Base-by-base conservation (phyloP, 345 rosid genomes). In the Lepidium sativum region DNA sequence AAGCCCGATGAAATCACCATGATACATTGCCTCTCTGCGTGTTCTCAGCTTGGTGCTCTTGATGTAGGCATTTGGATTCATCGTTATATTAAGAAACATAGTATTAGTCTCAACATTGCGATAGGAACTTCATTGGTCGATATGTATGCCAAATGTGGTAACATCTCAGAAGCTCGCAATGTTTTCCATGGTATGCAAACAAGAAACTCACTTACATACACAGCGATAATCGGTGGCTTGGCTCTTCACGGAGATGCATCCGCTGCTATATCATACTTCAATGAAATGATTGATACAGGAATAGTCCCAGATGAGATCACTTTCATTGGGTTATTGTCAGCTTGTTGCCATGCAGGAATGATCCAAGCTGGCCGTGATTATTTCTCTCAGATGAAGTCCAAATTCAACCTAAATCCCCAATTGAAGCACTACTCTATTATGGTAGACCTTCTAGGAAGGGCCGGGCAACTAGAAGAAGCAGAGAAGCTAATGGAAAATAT, bases 281-380 rank as follows among this genome's bases (percentile, higher is more conserved):
- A 75, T 1, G 75, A 77, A 65, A 92, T 87, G 98, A 66, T 80
- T n/a, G 79, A 78, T 62, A 56, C 38, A 18, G 88, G 89, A 37
- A 42, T 92, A 79, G 62, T 71, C 61, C 96, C 97, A 17, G 98
- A 92, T 65, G 89, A 89, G 53, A 78, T 89, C 23, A 89, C 97
- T 37, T 92, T 85, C 79, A 77, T 92, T 5, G 96, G 84, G 20
- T 77, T 92, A 31, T 50, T 89, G 45, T 80, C 89, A 65, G 97
- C 97, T 71, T 92, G 97, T 75, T 85, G 94, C 76, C 97, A 87
- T 41, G 88, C 88, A 49, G 97, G 98, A 49, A 80, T 92, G 83
- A 81, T 89, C 49, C 86, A 80, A 49, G 80, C 77, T 1, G 98
- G 98, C 29, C 83, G 84, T 20, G 73, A 69, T 66, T 86, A 76